Percentiles rank a stretch among this genome's conserved stretches.
phyloP scores from a whole-genome alignment of 768 basidiomycete species.

The Kwoniella dejecticola region DNA sequence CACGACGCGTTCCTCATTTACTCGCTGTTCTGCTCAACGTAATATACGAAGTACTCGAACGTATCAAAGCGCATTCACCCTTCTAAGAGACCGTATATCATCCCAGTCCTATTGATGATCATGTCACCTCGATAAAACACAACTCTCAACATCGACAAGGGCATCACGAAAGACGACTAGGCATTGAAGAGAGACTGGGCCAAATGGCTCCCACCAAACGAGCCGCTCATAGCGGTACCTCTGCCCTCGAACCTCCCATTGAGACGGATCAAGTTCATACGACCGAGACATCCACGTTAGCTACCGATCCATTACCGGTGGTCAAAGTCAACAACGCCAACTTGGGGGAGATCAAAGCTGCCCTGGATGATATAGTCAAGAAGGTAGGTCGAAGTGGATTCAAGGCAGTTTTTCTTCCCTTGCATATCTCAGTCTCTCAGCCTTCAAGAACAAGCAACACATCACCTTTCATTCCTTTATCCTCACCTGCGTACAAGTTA shows the following conservation, averaged over 20 bases:
- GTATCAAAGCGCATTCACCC: not conserved
- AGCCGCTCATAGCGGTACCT: not conserved
- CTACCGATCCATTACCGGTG: slow-evolving; percentile 46
- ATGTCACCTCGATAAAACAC: no score
- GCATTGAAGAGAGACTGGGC: no score
- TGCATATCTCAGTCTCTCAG: no score
- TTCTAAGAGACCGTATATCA: not conserved
- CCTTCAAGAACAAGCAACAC: no score
- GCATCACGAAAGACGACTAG: no score
- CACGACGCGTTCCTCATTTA: slow-evolving; percentile 10
- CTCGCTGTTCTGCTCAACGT: not conserved
- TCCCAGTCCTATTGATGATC: no score
- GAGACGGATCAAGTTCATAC: not conserved
- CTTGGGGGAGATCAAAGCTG: slow-evolving; percentile 61
- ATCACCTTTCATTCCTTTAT: not conserved
- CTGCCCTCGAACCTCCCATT: not conserved
- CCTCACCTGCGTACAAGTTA: not conserved
- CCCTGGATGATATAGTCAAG: slow-evolving; percentile 82
- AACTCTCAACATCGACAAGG: no score
- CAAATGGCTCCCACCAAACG: slow-evolving; percentile 6
- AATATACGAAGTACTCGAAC: not conserved
- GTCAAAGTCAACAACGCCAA: slow-evolving; percentile 63
- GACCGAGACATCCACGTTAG: slow-evolving; percentile 12
- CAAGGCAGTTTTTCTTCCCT: no score
- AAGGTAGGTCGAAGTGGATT: slow-evolving; percentile 68